Conservation (phyloP, 2,329 filamentous ascomycete genomes). For the Neurospora sp. region DNA sequence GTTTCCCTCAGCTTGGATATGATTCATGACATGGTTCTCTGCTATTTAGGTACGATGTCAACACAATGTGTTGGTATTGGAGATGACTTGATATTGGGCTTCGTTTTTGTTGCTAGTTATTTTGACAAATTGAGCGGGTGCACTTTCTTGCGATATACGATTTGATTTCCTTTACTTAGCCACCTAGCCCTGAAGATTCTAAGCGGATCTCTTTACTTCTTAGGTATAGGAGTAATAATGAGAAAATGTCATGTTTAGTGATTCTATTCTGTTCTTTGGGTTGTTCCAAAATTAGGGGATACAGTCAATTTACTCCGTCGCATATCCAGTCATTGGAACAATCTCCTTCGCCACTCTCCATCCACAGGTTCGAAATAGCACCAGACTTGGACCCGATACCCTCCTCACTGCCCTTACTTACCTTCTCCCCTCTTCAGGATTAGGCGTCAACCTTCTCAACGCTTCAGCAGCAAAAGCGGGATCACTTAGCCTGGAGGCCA, state of each 20-base stretch:
- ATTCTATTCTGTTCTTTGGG: too few relatives aligned
- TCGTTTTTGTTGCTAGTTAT: neutral
- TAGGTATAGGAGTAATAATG: too few relatives aligned
- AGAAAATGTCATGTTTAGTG: neutral
- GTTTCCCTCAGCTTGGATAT: neutral
- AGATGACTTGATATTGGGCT: neutral
- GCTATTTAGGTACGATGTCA: neutral
- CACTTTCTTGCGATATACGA: neutral
- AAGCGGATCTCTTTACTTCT: neutral
- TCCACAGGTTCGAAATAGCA: neutral
- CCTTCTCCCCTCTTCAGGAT: constrained; percentile 33
- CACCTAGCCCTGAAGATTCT: neutral
- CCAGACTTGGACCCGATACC: neutral
- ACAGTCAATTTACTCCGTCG: neutral
- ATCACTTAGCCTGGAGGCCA: constrained; percentile 47
- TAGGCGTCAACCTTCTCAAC: constrained; percentile 34
- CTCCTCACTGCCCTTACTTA: neutral
- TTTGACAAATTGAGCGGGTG: neutral
- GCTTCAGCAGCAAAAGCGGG: constrained; percentile 26
- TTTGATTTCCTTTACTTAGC: neutral
- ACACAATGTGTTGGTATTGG: neutral
- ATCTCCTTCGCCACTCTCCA: neutral
- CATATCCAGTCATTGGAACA: neutral
- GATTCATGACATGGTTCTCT: neutral
- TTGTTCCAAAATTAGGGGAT: neutral